Conservation (phyloP, 2,329 filamentous ascomycete genomes). For the Paraconiothyrium sp. region DNA sequence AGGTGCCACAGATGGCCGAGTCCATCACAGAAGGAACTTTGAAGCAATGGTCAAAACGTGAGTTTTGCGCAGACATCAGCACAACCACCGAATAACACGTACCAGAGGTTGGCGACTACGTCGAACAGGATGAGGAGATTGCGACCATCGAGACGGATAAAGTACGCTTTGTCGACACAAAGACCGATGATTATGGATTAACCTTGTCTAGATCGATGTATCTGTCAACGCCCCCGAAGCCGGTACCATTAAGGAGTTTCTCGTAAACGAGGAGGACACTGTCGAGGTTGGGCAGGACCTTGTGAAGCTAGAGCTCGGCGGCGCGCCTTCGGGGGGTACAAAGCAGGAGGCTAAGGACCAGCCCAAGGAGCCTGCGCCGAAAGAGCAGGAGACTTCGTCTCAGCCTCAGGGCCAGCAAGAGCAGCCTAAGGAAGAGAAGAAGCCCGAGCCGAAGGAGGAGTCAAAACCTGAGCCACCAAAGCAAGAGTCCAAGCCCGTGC, state of each 20-base stretch:
- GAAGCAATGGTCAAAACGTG: slow-evolving; percentile 90
- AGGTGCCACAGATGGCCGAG: slow-evolving; percentile 98
- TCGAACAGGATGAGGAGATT: slow-evolving; percentile 96
- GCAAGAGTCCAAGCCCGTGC: slow-evolving; percentile 50
- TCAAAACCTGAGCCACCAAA: slow-evolving; percentile 54
- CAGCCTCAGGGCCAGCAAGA: slow-evolving; percentile 62
- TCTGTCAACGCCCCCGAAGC: slow-evolving; percentile 93
- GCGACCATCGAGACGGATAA: slow-evolving; percentile 99
- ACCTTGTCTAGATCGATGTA: slow-evolving; percentile 79
- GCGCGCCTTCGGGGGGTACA: slow-evolving; percentile 60
- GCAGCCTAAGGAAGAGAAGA: slow-evolving; percentile 51
- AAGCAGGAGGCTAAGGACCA: slow-evolving; percentile 66
- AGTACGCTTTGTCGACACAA: slow-evolving; percentile 59
- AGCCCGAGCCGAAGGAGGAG: slow-evolving; percentile 35
- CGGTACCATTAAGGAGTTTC: slow-evolving; percentile 89
- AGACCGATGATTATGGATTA: background rate
- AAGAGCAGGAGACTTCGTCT: slow-evolving; percentile 66
- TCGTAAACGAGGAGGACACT: slow-evolving; percentile 93
- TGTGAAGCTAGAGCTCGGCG: slow-evolving; percentile 79
- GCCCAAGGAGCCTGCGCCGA: slow-evolving; percentile 67
- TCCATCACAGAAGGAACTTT: slow-evolving; percentile 97
- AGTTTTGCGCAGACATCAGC: slow-evolving; percentile 25
- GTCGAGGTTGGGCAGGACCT: slow-evolving; percentile 94
- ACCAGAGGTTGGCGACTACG: slow-evolving; percentile 84
- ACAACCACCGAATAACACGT: slow-evolving; percentile 23